These are phyloP conservation scores for Lentinus brumalis DNA, from an alignment of 768 basidiomycete species.

Conservation along the genomic window DNA sequence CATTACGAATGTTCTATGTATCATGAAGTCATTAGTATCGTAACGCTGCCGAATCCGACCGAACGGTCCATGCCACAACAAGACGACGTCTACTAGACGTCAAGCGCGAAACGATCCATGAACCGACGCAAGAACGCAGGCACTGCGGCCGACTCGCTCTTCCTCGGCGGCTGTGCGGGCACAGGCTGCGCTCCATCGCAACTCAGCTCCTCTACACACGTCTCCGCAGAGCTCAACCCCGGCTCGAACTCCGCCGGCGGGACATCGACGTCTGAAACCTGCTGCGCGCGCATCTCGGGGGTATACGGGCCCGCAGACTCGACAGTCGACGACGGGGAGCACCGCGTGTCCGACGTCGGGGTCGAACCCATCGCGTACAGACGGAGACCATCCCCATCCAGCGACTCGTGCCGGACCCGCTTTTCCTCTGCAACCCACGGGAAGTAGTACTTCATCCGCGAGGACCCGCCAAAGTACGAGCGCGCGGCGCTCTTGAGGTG, in stretches of 20 bases:
- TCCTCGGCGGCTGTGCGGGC: not conserved
- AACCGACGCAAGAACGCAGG: conserved; percentile 17
- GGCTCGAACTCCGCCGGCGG: not conserved
- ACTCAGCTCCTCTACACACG: too few relatives aligned
- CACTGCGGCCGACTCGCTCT: not conserved
- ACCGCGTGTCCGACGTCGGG: too few relatives aligned
- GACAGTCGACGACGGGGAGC: not conserved
- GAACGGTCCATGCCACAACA: too few relatives aligned
- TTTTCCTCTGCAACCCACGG: not conserved
- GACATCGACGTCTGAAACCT: conserved; percentile 1
- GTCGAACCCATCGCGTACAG: not conserved
- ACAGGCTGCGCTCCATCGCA: too few relatives aligned
- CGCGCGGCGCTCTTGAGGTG: conserved; percentile 19
- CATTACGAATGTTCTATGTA: too few relatives aligned
- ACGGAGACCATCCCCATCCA: not conserved
- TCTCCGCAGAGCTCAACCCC: too few relatives aligned
- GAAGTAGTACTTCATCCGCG: not conserved
- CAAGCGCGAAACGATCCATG: conserved; percentile 19
- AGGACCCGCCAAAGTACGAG: conserved; percentile 18
- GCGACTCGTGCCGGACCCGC: too few relatives aligned
- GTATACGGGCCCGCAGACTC: conserved; percentile 4
- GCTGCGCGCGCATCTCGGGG: conserved; percentile 10
- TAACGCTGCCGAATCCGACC: too few relatives aligned
- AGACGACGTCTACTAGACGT: not conserved
- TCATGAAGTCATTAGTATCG: too few relatives aligned